Conservation (phyloP, 805 yeast species). For the Hanseniaspora valbyensis region DNA sequence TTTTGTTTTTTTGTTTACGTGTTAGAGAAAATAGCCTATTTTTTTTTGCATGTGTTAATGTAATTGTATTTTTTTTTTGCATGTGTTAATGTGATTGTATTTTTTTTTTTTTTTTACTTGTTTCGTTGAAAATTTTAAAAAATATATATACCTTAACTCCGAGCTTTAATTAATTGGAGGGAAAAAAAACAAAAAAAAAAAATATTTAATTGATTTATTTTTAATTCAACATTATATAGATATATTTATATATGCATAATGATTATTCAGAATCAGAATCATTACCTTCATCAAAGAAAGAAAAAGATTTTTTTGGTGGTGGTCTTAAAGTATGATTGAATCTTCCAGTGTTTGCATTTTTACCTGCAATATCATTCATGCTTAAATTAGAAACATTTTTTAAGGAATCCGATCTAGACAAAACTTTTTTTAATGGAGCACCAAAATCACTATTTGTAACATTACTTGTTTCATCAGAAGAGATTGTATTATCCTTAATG, state of each 20-base stretch:
- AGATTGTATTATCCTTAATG: neutral
- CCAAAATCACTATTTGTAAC: neutral
- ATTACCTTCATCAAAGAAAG: constrained; percentile 18
- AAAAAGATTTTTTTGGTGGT: constrained; percentile 14
- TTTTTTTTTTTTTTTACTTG: no score
- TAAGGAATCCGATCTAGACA: neutral
- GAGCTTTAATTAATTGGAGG: no score
- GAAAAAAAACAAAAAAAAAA: no score
- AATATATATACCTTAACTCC: no score
- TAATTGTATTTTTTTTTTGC: no score
- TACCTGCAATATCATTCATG: neutral
- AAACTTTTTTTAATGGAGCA: neutral
- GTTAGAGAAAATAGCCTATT: no score
- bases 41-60: no score
- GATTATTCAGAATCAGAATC: constrained; percentile 1
- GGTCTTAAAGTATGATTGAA: constrained; percentile 7
- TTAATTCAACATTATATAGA: neutral
- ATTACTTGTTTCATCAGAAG: no score
- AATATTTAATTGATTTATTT: no score
- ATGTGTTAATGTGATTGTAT: no score
- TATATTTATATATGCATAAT: neutral
- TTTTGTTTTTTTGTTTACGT: neutral
- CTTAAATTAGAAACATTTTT: neutral
- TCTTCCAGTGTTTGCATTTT: no score
- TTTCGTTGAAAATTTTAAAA: no score